These are phyloP conservation scores for Blumeriella jaapii DNA, from an alignment of 2,329 filamentous ascomycete species.

Conservation along the genomic window DNA sequence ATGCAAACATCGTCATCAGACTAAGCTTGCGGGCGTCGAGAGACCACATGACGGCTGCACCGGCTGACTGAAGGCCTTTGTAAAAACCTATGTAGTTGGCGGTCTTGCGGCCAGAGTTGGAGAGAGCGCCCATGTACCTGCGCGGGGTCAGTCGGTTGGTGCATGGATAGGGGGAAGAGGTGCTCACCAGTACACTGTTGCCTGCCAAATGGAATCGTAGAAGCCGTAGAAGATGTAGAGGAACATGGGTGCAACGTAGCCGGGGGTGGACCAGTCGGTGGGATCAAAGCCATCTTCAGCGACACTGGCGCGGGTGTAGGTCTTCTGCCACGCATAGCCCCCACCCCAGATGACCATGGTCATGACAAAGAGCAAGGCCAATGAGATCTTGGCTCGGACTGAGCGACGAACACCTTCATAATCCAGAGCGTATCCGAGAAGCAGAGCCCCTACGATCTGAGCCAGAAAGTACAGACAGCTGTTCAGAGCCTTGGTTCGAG, in stretches of 20 bases:
- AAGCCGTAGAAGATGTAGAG: conserved; percentile 86
- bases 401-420: conserved; percentile 45
- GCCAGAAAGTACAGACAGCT: conserved; percentile 67
- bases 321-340: conserved; percentile 67
- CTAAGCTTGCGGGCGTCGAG: conserved; percentile 51
- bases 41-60: conserved; percentile 64
- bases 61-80: conserved; percentile 83
- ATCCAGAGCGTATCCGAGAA: conserved; percentile 66
- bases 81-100: conserved; percentile 89
- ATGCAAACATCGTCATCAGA: conserved; percentile 62
- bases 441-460: conserved; percentile 64
- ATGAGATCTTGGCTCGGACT: conserved; percentile 53
- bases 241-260: conserved; percentile 72
- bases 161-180: conserved; percentile 1
- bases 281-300: conserved; percentile 9
- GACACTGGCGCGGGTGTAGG: conserved; percentile 36
- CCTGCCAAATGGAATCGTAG: conserved; percentile 86
- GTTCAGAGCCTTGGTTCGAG: conserved; percentile 66
- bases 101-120: conserved; percentile 83
- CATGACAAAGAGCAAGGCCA: conserved; percentile 49
- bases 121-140: conserved; percentile 84
- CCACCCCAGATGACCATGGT: conserved; percentile 76
- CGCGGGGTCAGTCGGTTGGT: conserved; percentile 9
- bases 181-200: conserved; percentile 70
- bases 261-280: conserved; percentile 53